These are phyloP conservation scores for Zoysia japonica DNA, from an alignment of 176 grass and related monocot genomes.

Conservation along the genomic window DNA sequence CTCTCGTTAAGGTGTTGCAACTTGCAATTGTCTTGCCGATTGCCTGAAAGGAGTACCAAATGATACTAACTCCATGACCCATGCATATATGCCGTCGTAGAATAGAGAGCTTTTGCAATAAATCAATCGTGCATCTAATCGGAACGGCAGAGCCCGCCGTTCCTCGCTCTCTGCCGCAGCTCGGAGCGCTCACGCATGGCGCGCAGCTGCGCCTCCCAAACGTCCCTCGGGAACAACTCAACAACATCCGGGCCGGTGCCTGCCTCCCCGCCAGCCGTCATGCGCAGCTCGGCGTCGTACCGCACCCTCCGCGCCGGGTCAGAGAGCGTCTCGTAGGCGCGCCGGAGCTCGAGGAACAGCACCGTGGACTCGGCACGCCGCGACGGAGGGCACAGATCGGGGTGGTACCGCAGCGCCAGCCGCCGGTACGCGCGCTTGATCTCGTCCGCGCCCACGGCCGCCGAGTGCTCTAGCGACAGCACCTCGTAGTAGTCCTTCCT, in stretches of 20 bases:
- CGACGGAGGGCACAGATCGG: conserved; percentile 63
- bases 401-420: conserved; percentile 67
- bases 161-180: conserved; percentile 22
- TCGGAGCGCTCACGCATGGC: conserved; percentile 40
- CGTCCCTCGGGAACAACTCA: conserved; percentile 34
- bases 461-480: conserved; percentile 54
- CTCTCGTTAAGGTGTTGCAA: too few relatives aligned
- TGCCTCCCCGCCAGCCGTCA: neutral
- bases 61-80: too few relatives aligned
- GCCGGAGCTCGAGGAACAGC: conserved; percentile 72
- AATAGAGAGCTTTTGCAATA: too few relatives aligned
- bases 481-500: conserved; percentile 53
- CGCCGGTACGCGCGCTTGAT: conserved; percentile 80
- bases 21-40: too few relatives aligned
- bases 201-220: conserved; percentile 59
- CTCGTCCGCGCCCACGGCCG: conserved; percentile 55
- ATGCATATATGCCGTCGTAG: too few relatives aligned
- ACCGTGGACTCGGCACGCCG: conserved; percentile 50
- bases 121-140: neutral
- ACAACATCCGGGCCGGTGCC: neutral
- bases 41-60: too few relatives aligned
- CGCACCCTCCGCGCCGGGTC: conserved; percentile 41
- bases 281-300: neutral
- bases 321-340: conserved; percentile 73
- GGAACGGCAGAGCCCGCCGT: neutral